Percentiles rank a stretch among this genome's conserved stretches.
phyloP scores from a whole-genome alignment of 2,329 filamentous ascomycete genomes.

The Fusarium lateritium region DNA sequence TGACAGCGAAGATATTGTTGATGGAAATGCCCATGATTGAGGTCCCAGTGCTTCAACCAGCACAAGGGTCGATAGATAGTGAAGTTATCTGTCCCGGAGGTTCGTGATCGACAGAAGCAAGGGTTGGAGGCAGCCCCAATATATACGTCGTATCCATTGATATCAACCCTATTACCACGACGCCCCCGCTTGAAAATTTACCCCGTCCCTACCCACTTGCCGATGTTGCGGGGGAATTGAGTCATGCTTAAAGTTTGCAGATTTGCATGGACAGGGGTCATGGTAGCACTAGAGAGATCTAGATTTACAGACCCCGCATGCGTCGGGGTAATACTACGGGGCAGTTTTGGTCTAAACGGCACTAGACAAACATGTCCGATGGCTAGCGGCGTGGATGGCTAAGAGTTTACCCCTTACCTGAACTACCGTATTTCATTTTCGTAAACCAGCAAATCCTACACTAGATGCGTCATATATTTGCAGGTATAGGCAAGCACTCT shows the following conservation, averaged over 20 bases:
- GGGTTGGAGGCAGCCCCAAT: background rate
- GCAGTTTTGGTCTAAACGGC: too few relatives aligned
- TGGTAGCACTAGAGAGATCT: constrained; percentile 7
- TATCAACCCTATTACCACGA: background rate
- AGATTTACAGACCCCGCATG: constrained; percentile 13
- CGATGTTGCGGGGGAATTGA: background rate
- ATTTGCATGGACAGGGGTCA: background rate
- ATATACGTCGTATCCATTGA: background rate
- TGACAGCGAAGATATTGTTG: constrained; percentile 65
- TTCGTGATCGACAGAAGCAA: background rate
- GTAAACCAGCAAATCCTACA: too few relatives aligned
- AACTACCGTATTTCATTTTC: too few relatives aligned
- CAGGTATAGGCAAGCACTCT: too few relatives aligned
- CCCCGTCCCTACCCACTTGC: background rate
- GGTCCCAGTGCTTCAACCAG: background rate
- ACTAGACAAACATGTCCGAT: background rate
- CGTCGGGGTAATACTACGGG: constrained; percentile 6
- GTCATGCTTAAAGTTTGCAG: constrained; percentile 1
- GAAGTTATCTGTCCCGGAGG: background rate
- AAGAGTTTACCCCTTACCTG: background rate
- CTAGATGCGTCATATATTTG: too few relatives aligned
- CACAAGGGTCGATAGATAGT: background rate
- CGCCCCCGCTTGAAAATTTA: constrained; percentile 16
- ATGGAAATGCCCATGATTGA: constrained; percentile 7
- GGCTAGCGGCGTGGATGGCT: background rate